Evolutionary conservation across 73 alveolate genomes (phyloP), one percentile per base, ranked within the genome.

Genomic region (Paramecium pentaurelia): DNA sequence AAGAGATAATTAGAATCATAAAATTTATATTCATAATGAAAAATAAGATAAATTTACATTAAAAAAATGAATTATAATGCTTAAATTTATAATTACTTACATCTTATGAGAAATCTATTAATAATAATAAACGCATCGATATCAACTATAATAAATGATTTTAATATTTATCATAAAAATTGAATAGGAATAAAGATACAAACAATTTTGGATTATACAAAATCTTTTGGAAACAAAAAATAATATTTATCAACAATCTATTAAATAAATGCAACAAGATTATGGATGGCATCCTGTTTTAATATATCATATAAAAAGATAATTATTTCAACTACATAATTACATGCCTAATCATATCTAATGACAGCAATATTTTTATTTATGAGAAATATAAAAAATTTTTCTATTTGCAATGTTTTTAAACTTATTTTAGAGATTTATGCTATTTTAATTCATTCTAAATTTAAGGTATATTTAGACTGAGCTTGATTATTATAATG

Each of bases 61-160:
- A 20, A 64, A 71, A 71, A n/a, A 9, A n/a, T 5, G 32, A 77
- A 1, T 42, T 28, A 20, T 49, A 40, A 40, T 22, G 75, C 45
- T 12, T 22, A 40, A 77, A 42, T 20, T 36, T 12, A 25, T 5
- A 49, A 22, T 25, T 10, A 47, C 2, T 11, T 0, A 44, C 16
- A 22, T 5, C 90, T 75, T 20, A 80, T 80, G 77, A 80, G 91
- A 42, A 80, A 80, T 80, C 28, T 45, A 4, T 47, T 14, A 11
- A 80, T 80, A 16, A 47, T 80, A 9, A 44, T 44, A 42, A 77
- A 80, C 30, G 30, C 32, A 10, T 45, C 77, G 0, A 80, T 22
- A 80, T 80, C 91, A 80, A 45, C 77, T 10, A 80, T n/a, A 77
- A 77, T 77, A 42, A 18, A 25, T 40, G 90, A 80, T 47, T 80